These are phyloP conservation scores for Solanum boliviense DNA, from an alignment of 257 asterid species.

Conservation along the genomic window DNA sequence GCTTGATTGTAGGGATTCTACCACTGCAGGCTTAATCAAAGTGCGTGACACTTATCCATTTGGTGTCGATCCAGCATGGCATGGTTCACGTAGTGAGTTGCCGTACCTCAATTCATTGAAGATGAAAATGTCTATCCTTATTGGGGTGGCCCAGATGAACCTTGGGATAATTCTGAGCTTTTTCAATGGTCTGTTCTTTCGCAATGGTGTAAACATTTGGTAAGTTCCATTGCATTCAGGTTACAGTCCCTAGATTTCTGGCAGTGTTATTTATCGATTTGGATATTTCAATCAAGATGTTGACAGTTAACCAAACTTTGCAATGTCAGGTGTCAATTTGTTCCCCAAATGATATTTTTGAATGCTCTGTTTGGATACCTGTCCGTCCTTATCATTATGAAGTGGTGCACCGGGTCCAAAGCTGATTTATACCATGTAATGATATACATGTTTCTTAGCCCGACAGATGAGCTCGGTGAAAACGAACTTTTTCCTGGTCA, in stretches of 20 bases:
- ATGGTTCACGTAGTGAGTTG: slow-evolving; percentile 90
- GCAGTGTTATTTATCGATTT: not conserved
- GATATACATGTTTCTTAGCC: slow-evolving; percentile 99
- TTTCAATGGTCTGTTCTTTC: slow-evolving; percentile 75
- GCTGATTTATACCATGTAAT: slow-evolving; percentile 95
- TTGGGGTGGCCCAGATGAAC: slow-evolving; percentile 98
- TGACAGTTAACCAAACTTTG: slow-evolving; percentile 1
- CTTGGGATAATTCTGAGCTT: slow-evolving; percentile 88
- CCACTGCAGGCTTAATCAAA: slow-evolving; percentile 81
- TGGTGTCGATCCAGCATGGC: slow-evolving; percentile 98
- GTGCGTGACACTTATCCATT: slow-evolving; percentile 80
- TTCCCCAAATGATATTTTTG: slow-evolving; percentile 88
- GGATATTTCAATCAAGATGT: not conserved
- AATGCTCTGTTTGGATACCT: slow-evolving; percentile 90
- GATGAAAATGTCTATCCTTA: slow-evolving; percentile 98
- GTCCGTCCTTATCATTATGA: slow-evolving; percentile 70
- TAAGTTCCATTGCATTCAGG: slow-evolving; percentile 17
- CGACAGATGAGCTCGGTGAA: slow-evolving; percentile 88
- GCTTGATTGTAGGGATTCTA: slow-evolving; percentile 56
- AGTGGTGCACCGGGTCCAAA: slow-evolving; percentile 94
- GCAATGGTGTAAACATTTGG: slow-evolving; percentile 71
- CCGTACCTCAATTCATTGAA: slow-evolving; percentile 89
- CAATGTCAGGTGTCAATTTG: slow-evolving; percentile 81
- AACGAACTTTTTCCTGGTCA: slow-evolving; percentile 92
- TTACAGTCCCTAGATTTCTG: not conserved